Base-by-base conservation (phyloP, 2,329 filamentous ascomycete genomes). In the Alternaria infectoria region DNA sequence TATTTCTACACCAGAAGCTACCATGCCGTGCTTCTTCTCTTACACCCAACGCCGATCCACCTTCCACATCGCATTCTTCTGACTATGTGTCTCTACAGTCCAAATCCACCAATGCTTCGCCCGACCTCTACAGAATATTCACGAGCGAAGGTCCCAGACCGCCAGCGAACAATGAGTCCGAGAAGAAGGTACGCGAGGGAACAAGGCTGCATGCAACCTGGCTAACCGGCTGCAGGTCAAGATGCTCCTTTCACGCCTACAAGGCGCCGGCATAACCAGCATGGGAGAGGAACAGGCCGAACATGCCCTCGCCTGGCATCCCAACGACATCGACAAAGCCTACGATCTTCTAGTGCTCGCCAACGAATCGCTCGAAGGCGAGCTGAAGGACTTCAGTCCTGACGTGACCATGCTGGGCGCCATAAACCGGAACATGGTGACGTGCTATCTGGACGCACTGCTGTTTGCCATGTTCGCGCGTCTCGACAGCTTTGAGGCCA, bases 391-490 rank as follows among this genome's bases (percentile, higher is more conserved):
- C 15, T 97, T 93, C 81, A 86, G 93, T 59, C 88, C 93, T 9
- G 85, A 86, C 57, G 85, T 91, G 8, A 86, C 87, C 60, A 89
- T 98, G 83, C 82, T 93, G 5, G 96, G 96, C 7, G 95, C 96
- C 12, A 91, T 93, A 71, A 99, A 99, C 75, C 86, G 93, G 51
- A 86, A 90, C 47, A 88, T 88, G 51, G 93, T 97, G 36, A 98
- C 95, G n/a, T 99, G 96, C 82, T 98, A 96, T 77, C 84, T 98
- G 15, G 96, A 98, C 78, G 87, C 95, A 0, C 83, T 98, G 21
- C 86, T 99, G 2, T 98, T 97, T 77, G 91, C 95, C 78, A 97
- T 99, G 93, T 98, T 98, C 77, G 91, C 92, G 17, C 90, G 92
- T 64, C 85, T 97, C 40, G 91, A 93, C 69, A 94, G 91, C 67